Evolutionary conservation across 2,329 filamentous ascomycete species (phyloP).

Genomic region (Aureobasidium zeae): DNA sequence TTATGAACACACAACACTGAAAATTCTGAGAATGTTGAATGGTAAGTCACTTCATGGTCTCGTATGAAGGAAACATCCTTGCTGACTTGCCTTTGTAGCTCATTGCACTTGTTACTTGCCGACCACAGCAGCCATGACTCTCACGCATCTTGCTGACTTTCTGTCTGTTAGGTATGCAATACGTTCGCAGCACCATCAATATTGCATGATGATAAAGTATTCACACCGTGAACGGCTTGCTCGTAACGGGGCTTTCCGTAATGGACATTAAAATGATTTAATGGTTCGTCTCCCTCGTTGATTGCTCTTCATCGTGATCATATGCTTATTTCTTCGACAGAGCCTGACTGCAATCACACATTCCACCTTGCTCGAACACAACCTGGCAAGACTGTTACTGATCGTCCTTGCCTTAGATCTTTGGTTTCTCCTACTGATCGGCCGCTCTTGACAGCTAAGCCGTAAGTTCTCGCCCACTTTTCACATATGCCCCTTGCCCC

Average conservation of each 20-base stretch:
- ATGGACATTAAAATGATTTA: slow-evolving; percentile 16
- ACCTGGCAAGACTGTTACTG: slow-evolving; percentile 6
- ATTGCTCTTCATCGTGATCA: neutral
- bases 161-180: slow-evolving; percentile 4
- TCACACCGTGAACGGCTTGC: slow-evolving; percentile 16
- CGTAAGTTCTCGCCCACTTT: slow-evolving; percentile 14
- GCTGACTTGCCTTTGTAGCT: slow-evolving; percentile 27
- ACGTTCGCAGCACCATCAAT: neutral
- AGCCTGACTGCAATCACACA: slow-evolving; percentile 15
- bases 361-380: slow-evolving; percentile 1
- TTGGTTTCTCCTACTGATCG: neutral
- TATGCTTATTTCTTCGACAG: neutral
- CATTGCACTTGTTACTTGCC: slow-evolving; percentile 6
- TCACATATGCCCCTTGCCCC: slow-evolving; percentile 3
- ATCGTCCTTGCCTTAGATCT: slow-evolving; percentile 4
- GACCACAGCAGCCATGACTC: slow-evolving; percentile 29
- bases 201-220: slow-evolving; percentile 16
- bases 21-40: slow-evolving; percentile 60
- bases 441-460: neutral
- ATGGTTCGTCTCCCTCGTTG: slow-evolving; percentile 1
- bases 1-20: slow-evolving; percentile 52
- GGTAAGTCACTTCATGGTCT: slow-evolving; percentile 33
- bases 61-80: neutral
- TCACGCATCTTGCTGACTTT: slow-evolving; percentile 26
- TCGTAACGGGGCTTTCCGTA: slow-evolving; percentile 16